Base-by-base conservation (phyloP, 192 early-diverging fungal species). In the Dispira simplex region DNA sequence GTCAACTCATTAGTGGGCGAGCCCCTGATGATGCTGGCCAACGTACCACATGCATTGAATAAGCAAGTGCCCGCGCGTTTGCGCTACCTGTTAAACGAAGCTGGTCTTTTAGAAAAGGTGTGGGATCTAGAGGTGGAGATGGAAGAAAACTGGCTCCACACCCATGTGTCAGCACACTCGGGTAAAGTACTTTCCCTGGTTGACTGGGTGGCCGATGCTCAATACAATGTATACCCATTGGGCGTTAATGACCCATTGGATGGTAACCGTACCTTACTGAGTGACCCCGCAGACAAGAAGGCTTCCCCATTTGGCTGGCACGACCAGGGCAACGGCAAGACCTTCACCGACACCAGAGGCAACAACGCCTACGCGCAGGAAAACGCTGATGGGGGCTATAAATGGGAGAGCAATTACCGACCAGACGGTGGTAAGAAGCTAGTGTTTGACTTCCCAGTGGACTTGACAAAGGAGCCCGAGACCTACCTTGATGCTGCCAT, bases 291-390 rank as follows among this genome's bases (percentile, higher is more conserved):
- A 21, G 73, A 85, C 65, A 21, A 51, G 9, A 55, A 67, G 12
- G 78, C 83, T 0, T 88, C 85, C 1, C 87, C 82, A 20, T 48
- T 80, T 21, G 88, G 89, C 18, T 92, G 92, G 84, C 88, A 92
- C 70, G 75, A 79, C 46, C 79, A 85, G 56, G 77, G 75, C 21
- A 75, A 72, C 72, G 78, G 74, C 63, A 65, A 67, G 44, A 72
- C 53, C 1, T 83, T 77, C 65, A 87, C 83, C 46, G 77, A 72
- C 16, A 97, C 91, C 11, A 69, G 81, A 27, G 94, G 94, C 14
- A 97, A 94, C 78, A 97, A 97, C 71, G 94, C 89, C 46, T 92
- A 81, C 72, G 88, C 92, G 20, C 91, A 94, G 54, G 84, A 83
- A 64, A 93, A 93, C 67, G 79, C 83, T 2, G 74, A 79, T 53